Percentiles rank a stretch among this genome's conserved stretches.
Evolutionary conservation across 768 basidiomycete genomes (phyloP).

Genomic region (Naganishia friedmannii): DNA sequence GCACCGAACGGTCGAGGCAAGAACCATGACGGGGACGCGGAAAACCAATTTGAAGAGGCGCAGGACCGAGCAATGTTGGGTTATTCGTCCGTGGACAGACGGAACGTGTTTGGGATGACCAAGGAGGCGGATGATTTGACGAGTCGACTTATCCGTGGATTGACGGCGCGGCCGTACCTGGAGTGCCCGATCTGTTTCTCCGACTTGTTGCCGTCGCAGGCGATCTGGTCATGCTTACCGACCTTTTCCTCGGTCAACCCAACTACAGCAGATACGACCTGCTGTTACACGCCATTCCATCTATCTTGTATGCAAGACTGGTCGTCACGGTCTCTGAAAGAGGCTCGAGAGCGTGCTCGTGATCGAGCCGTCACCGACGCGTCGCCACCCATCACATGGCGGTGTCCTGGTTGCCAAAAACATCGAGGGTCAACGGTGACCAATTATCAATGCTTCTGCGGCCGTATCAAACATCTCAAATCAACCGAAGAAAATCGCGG

Average conservation of each 20-base stretch:
- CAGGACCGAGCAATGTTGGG: conserved; percentile 29
- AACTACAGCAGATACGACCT: conserved; percentile 56
- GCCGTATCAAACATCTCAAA: conserved; percentile 68
- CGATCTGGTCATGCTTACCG: conserved; percentile 77
- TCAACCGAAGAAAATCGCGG: conserved; percentile 55
- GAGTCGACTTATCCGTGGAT: conserved; percentile 21
- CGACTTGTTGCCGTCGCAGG: conserved; percentile 70
- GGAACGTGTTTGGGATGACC: conserved; percentile 19
- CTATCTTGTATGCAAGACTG: conserved; percentile 82
- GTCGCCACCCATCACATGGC: conserved; percentile 71
- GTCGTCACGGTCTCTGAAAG: conserved; percentile 67
- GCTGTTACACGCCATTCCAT: conserved; percentile 87
- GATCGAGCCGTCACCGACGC: conserved; percentile 50
- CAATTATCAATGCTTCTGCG: conserved; percentile 75
- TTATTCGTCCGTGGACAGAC: conserved; percentile 5
- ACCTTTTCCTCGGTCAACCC: conserved; percentile 36
- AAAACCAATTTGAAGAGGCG: conserved; percentile 23
- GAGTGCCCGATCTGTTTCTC: conserved; percentile 62
- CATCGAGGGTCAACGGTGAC: conserved; percentile 66
- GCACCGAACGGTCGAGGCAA: not conserved
- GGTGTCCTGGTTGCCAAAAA: conserved; percentile 88
- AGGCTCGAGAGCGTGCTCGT: conserved; percentile 68
- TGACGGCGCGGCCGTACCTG: conserved; percentile 8
- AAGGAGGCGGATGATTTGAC: conserved; percentile 27
- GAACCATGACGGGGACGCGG: conserved; percentile 14